Evolutionary conservation across 768 basidiomycete species (phyloP), one percentile per base, ranked within the genome.

Genomic region (Coprinopsis strossmayeri): DNA sequence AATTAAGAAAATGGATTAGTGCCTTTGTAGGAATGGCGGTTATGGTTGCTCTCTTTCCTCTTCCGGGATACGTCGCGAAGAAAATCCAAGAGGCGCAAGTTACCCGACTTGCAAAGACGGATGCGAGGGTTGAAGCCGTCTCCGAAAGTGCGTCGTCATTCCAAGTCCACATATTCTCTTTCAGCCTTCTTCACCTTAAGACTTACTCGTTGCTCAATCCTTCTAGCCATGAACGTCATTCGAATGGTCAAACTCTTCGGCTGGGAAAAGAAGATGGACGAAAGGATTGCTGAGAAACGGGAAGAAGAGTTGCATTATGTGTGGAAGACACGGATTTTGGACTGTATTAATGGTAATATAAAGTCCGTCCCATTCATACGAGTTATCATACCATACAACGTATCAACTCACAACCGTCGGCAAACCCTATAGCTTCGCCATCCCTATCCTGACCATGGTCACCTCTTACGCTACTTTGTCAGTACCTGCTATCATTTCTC

Each of bases 201-300:
- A 20, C 30, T 30, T 17, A 25, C 37, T 28, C 20, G n/a, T 40
- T 7, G 10, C 17, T 45, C 4, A 64, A 7, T 32, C 9, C 7
- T 7, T 32, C 15, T 32, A 32, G 79, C 70, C 2, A 70, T 81
- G 62, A 73, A 71, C 50, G 73, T 79, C 17, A 58, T 84, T 10
- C 74, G 82, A 17, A 84, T 85, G 78, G 68, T 84, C 56, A 87
- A 87, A 62, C 64, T 87, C 32, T 86, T 88, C 55, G 86, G 72
- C 13, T 76, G 85, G 73, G 73, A 82, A 71, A 75, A 75, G 50
- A 72, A 77, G 40, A 74, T 82, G 59, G 66, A 73, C 39, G 64
- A 72, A 5, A 69, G 69, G 42, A 68, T 90, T 34, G 62, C 69
- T n/a, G 71, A 72, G 32, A 80, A 80, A 55, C 73, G 87, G 48